These are phyloP conservation scores for Candida sojae DNA, from an alignment of 1,139 yeast species.

Conservation along the genomic window DNA sequence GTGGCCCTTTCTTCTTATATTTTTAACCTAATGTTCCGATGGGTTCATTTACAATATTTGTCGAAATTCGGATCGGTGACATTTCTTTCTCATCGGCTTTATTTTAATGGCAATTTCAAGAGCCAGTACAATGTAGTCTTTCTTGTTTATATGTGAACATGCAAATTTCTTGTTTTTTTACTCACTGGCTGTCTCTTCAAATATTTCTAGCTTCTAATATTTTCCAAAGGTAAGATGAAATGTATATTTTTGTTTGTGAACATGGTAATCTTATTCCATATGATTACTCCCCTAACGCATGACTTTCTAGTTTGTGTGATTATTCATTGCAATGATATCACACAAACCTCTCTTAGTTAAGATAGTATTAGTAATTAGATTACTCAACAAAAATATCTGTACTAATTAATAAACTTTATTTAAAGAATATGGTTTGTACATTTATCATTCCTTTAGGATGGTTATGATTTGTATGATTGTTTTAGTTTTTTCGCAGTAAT, in stretches of 20 bases:
- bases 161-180: too few relatives aligned
- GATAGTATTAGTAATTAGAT: too few relatives aligned
- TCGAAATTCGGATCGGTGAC: neutral
- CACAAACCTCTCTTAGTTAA: neutral
- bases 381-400: too few relatives aligned
- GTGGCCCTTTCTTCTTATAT: neutral
- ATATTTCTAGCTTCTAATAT: neutral
- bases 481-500: conserved; percentile 3
- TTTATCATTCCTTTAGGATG: neutral
- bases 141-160: too few relatives aligned
- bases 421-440: neutral
- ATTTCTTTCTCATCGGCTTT: neutral
- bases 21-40: neutral
- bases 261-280: too few relatives aligned
- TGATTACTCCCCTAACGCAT: too few relatives aligned
- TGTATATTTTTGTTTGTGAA: neutral
- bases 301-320: too few relatives aligned
- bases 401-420: too few relatives aligned
- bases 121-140: too few relatives aligned
- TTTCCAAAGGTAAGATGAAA: neutral
- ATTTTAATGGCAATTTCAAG: neutral
- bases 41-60: neutral
- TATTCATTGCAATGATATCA: neutral
- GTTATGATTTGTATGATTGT: neutral
- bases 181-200: too few relatives aligned